phyloP scores from a whole-genome alignment of 2,329 filamentous ascomycete species.

The Fusarium mangiferae region DNA sequence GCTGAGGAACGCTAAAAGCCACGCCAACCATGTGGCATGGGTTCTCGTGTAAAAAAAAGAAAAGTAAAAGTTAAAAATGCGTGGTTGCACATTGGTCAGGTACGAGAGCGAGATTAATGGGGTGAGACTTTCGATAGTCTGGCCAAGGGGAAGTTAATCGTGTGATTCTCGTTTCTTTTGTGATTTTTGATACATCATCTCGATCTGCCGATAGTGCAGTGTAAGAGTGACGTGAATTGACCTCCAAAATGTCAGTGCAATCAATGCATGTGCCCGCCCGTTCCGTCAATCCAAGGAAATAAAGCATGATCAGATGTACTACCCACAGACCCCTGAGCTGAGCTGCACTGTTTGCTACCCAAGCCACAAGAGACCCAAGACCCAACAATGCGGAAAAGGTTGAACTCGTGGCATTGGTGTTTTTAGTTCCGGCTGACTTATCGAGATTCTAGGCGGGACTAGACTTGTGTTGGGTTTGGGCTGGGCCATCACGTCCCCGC shows the following conservation, averaged over 20 bases:
- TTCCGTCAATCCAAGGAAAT: not conserved
- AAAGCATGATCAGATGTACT: not conserved
- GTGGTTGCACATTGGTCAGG: not conserved
- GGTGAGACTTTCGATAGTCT: not conserved
- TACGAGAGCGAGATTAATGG: not conserved
- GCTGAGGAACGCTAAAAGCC: not conserved
- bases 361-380: not conserved
- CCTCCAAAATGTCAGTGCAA: not conserved
- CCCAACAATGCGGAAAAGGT: not conserved
- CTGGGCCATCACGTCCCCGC: conserved; percentile 13
- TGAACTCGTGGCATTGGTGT: not conserved
- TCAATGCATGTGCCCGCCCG: not conserved
- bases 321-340: not conserved
- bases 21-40: not conserved
- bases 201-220: not conserved
- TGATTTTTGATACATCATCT: not conserved
- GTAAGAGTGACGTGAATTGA: not conserved
- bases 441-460: not conserved
- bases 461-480: not conserved
- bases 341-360: not conserved
- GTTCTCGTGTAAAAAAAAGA: not conserved
- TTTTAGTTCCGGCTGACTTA: not conserved
- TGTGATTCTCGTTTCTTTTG: not conserved
- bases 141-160: not conserved
- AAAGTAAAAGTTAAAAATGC: not conserved